Base-by-base conservation (phyloP, 192 early-diverging fungal genomes). In the Coemansia sp. region DNA sequence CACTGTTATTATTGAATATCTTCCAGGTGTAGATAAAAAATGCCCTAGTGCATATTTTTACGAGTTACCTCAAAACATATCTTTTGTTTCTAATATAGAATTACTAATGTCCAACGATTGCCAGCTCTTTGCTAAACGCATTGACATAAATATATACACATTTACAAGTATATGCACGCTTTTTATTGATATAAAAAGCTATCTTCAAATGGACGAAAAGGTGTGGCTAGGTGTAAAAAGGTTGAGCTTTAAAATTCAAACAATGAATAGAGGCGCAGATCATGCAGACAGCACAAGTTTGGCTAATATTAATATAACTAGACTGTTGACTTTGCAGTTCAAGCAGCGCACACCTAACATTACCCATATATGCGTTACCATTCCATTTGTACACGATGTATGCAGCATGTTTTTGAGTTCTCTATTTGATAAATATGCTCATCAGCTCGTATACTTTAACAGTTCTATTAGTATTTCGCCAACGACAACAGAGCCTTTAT, bases 391-490 rank as follows among this genome's bases (percentile, higher is more conserved):
- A 15, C 21, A 11, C 26, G 21, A 23, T 5, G 22, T 23, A 26
- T 53, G 51, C 51, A 28, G n/a, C 15, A 11, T 23, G 25, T 53
- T 53, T 26, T 12, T 53, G 5, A 2, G 51, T 26, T 15, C 51
- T 2, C 14, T 53, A n/a, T 23, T 53, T 26, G 26, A 26, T 26
- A 2, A 26, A 11, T 53, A 53, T 53, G 51, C 51, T 4, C 51
- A 53, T 17, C 52, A 54, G 52, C n/a, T 54, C 4, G 22, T 25
- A 12, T n/a, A 54, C 9, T 54, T 54, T 54, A 54, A 54, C 23
- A 28, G 52, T 28, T n/a, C 22, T 54, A 6, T 54, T 15, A 28
- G 15, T 11, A 28, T 54, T 3, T 23, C 23, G 3, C 17, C 52
- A 31, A 28, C 52, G n/a, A 25, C 28, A 15, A 23, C 52, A n/a